These are phyloP conservation scores for Rubroboletus pulcherrimus DNA, from an alignment of 768 basidiomycete species.

Conservation along the genomic window DNA sequence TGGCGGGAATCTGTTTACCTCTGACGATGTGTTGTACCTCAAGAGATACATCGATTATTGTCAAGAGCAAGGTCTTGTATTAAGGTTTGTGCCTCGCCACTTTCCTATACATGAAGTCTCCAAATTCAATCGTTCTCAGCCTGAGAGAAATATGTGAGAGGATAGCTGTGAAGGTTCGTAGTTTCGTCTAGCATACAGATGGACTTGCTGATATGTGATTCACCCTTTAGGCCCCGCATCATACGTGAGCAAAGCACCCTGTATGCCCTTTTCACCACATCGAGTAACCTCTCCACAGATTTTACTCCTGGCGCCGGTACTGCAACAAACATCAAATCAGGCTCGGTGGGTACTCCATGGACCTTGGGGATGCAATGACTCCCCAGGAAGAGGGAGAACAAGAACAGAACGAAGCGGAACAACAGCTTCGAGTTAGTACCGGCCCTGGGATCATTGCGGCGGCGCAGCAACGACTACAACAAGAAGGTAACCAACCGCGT, in stretches of 20 bases:
- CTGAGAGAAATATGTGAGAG: constrained; percentile 84
- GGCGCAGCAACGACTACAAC: constrained; percentile 39
- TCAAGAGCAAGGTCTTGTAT: constrained; percentile 79
- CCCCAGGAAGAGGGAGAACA: constrained; percentile 41
- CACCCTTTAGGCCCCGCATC: constrained; percentile 68
- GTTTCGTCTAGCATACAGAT: neutral
- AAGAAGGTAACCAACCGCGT: constrained; percentile 39
- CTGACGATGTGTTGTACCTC: constrained; percentile 78
- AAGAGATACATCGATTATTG: constrained; percentile 90
- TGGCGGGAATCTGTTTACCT: constrained; percentile 83
- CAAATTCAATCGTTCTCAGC: constrained; percentile 12
- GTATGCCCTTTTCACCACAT: neutral
- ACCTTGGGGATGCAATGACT: constrained; percentile 47
- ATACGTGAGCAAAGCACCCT: constrained; percentile 54
- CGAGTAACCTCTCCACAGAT: constrained; percentile 40
- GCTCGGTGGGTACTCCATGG: constrained; percentile 83
- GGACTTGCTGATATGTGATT: constrained; percentile 2
- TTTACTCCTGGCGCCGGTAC: constrained; percentile 88
- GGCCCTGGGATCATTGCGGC: constrained; percentile 46
- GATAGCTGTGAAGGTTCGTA: constrained; percentile 71
- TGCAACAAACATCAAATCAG: constrained; percentile 92
- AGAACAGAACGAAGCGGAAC: constrained; percentile 42
- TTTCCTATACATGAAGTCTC: constrained; percentile 25
- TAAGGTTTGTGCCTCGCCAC: constrained; percentile 49
- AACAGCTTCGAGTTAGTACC: constrained; percentile 32